These are phyloP conservation scores for Coniophora puteana DNA, from an alignment of 1,284 basidiomycete species.

Conservation along the genomic window DNA sequence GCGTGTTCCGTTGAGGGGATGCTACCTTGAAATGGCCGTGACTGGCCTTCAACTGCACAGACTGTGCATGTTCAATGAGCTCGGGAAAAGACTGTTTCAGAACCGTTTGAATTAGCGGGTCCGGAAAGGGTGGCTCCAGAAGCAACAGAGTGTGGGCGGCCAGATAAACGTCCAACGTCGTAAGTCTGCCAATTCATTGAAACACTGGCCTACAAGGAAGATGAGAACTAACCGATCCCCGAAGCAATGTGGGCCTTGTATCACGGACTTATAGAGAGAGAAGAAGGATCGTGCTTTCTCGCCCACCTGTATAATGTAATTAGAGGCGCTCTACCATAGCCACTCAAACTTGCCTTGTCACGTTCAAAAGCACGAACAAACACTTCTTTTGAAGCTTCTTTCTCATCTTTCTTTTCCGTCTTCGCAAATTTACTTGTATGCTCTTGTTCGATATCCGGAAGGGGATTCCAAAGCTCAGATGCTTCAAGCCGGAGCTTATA, in stretches of 20 bases:
- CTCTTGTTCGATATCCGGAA: conserved; percentile 41
- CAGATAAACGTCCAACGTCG: conserved; percentile 59
- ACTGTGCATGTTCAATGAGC: conserved; percentile 52
- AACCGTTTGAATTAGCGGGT: conserved; percentile 51
- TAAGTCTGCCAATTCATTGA: conserved; percentile 47
- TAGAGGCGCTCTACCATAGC: no score
- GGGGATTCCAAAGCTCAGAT: conserved; percentile 60
- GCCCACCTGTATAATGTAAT: conserved; percentile 54
- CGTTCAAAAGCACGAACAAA: conserved; percentile 54
- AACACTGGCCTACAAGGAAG: no score
- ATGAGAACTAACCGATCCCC: conserved; percentile 37
- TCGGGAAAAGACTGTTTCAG: conserved; percentile 51
- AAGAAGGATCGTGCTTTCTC: conserved; percentile 56
- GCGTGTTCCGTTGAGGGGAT: conserved; percentile 14
- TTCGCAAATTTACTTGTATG: conserved; percentile 30
- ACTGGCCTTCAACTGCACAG: conserved; percentile 35
- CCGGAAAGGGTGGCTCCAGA: conserved; percentile 54
- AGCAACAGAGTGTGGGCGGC: conserved; percentile 67
- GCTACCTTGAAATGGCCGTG: conserved; percentile 14
- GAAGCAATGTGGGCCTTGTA: conserved; percentile 51
- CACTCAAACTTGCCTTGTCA: conserved; percentile 51
- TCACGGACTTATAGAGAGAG: conserved; percentile 52
- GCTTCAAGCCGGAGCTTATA: conserved; percentile 57
- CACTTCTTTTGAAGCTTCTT: conserved; percentile 37
- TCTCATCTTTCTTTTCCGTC: conserved; percentile 33